These are phyloP conservation scores for Polyplosphaeria fusca DNA, from an alignment of 495 filamentous ascomycete genomes.

Conservation along the genomic window DNA sequence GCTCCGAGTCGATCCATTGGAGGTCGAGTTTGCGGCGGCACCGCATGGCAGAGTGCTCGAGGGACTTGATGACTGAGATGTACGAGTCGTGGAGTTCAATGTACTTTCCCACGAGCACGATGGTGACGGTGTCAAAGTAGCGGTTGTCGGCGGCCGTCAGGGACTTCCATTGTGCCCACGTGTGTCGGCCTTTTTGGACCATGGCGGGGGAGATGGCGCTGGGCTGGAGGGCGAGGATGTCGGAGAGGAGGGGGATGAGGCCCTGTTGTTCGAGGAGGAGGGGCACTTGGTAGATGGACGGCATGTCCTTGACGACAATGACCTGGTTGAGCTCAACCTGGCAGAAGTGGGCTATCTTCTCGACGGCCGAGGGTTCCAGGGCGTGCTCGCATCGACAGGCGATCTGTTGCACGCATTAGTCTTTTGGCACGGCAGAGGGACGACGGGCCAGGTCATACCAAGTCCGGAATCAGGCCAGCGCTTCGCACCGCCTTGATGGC, in stretches of 20 bases:
- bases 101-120: constrained; percentile 93
- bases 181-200: constrained; percentile 55
- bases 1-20: constrained; percentile 76
- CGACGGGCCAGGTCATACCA: constrained; percentile 50
- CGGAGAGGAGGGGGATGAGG: constrained; percentile 59
- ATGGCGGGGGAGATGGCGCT: constrained; percentile 48
- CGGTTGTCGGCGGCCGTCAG: constrained; percentile 61
- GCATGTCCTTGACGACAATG: constrained; percentile 78
- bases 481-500: constrained; percentile 79
- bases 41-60: constrained; percentile 90
- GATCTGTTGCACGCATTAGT: constrained; percentile 52
- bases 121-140: constrained; percentile 65
- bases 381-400: constrained; percentile 82
- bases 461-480: constrained; percentile 79
- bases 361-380: constrained; percentile 68
- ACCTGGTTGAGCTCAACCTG: constrained; percentile 79
- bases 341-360: constrained; percentile 86
- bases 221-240: constrained; percentile 58
- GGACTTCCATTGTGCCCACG: constrained; percentile 72
- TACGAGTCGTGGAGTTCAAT: constrained; percentile 78
- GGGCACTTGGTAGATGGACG: constrained; percentile 87
- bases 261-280: constrained; percentile 79
- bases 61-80: constrained; percentile 71
- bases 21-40: constrained; percentile 76
- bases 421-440: constrained; percentile 2